These are phyloP conservation scores for Cladosporium sp. DNA, from an alignment of 2,329 filamentous ascomycete genomes.

Conservation along the genomic window DNA sequence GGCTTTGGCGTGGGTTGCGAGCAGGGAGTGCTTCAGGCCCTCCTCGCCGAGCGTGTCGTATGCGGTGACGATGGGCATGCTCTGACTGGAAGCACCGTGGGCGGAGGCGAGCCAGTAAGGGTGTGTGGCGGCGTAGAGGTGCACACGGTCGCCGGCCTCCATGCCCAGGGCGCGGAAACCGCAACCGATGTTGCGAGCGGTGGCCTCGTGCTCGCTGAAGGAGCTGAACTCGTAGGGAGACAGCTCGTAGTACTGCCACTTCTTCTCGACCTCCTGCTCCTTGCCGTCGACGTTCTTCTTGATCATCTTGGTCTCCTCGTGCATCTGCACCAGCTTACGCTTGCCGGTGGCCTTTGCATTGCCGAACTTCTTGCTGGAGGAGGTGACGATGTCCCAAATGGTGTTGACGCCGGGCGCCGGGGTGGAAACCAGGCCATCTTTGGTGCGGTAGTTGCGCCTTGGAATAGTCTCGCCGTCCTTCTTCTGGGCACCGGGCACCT, in stretches of 20 bases:
- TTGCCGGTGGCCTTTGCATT: constrained; percentile 60
- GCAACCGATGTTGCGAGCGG: constrained; percentile 67
- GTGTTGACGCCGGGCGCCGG: constrained; percentile 72
- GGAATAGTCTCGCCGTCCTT: constrained; percentile 82
- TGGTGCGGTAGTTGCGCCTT: constrained; percentile 69
- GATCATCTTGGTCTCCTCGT: constrained; percentile 84
- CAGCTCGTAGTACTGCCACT: constrained; percentile 89
- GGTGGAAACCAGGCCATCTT: constrained; percentile 66
- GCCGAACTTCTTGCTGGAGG: constrained; percentile 60
- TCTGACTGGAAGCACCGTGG: constrained; percentile 70
- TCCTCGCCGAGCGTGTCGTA: constrained; percentile 89
- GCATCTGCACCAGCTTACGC: constrained; percentile 72
- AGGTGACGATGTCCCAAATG: constrained; percentile 74
- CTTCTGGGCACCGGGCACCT: constrained; percentile 66
- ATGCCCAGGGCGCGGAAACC: constrained; percentile 76
- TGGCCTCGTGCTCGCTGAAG: constrained; percentile 75
- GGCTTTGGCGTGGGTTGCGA: constrained; percentile 74
- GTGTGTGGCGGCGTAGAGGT: constrained; percentile 82
- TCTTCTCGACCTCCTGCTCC: constrained; percentile 78
- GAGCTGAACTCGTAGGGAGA: constrained; percentile 73
- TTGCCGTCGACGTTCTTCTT: constrained; percentile 84
- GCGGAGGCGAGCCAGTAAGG: constrained; percentile 82
- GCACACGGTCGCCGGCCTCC: constrained; percentile 65
- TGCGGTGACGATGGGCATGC: constrained; percentile 86
- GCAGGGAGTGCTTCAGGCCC: constrained; percentile 81